These are phyloP conservation scores for Xanthoconium separans DNA, from an alignment of 1,284 basidiomycete genomes.

Conservation along the genomic window DNA sequence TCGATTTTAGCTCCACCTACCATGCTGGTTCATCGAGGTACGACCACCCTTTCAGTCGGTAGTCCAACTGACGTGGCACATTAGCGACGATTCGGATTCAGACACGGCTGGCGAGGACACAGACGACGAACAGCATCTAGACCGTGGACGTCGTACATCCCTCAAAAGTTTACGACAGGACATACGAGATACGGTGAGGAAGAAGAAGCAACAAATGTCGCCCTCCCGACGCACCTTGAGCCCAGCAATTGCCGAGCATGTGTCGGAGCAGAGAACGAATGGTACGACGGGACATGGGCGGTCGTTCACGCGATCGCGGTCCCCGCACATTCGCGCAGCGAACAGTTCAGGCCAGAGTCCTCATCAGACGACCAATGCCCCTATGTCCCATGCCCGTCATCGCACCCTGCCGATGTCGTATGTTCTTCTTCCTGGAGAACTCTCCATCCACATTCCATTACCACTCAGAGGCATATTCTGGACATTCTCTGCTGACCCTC, in stretches of 20 bases:
- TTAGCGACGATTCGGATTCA: conserved; percentile 32
- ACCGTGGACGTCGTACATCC: conserved; percentile 30
- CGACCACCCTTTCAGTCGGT: conserved; percentile 10
- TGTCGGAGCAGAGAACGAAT: conserved; percentile 21
- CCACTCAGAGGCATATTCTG: conserved; percentile 17
- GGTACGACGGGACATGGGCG: conserved; percentile 14
- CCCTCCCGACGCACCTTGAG: conserved; percentile 21
- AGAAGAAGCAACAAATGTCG: conserved; percentile 28
- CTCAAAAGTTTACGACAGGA: conserved; percentile 27
- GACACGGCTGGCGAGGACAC: conserved; percentile 35
- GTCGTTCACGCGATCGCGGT: conserved; percentile 29
- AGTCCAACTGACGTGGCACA: conserved; percentile 8
- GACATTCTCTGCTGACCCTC: conserved; percentile 26
- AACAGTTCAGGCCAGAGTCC: conserved; percentile 23
- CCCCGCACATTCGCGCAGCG: conserved; percentile 14
- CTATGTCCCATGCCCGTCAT: conserved; percentile 25
- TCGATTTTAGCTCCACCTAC: conserved; percentile 83
- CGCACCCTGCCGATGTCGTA: conserved; percentile 10
- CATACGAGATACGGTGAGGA: conserved; percentile 25
- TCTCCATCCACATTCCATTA: conserved; percentile 21
- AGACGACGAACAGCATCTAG: conserved; percentile 25
- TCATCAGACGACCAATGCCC: conserved; percentile 10
- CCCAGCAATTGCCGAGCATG: conserved; percentile 18
- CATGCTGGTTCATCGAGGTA: conserved; percentile 77
- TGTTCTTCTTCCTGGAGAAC: conserved; percentile 24